These are phyloP conservation scores for Torrubiellomyces zombiae DNA, from an alignment of 2,329 filamentous ascomycete species.

Conservation along the genomic window DNA sequence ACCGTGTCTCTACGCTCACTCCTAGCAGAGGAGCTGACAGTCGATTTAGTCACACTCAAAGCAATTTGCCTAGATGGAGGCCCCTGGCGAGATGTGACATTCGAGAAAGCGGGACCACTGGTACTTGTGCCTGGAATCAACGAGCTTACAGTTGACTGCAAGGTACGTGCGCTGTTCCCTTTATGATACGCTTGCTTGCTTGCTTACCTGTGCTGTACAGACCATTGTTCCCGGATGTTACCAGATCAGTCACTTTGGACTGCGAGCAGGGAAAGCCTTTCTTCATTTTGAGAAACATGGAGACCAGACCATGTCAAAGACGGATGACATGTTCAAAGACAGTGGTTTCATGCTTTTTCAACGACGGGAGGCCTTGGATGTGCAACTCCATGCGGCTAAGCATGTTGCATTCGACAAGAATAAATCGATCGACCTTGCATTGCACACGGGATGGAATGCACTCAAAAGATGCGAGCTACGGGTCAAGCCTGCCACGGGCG, in stretches of 20 bases:
- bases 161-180: constrained; percentile 11
- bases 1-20: constrained; percentile 53
- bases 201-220: too few relatives aligned
- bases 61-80: constrained; percentile 39
- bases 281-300: constrained; percentile 48
- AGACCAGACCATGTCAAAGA: constrained; percentile 27
- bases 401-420: constrained; percentile 65
- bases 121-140: constrained; percentile 32
- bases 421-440: constrained; percentile 57
- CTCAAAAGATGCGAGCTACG: constrained; percentile 41
- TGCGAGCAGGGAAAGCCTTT: constrained; percentile 46
- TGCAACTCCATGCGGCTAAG: constrained; percentile 48
- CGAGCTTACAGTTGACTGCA: constrained; percentile 18
- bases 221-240: constrained; percentile 56
- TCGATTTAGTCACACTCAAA: constrained; percentile 48
- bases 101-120: constrained; percentile 12
- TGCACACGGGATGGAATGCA: constrained; percentile 61
- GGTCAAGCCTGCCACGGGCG: constrained; percentile 47
- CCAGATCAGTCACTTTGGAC: constrained; percentile 52
- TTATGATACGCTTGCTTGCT: too few relatives aligned
- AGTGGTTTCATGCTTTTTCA: constrained; percentile 60
- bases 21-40: constrained; percentile 49
- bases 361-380: constrained; percentile 48
- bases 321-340: constrained; percentile 35
- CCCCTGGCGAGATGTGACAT: constrained; percentile 40